These are phyloP conservation scores for Amanita jacksonii DNA, from an alignment of 768 basidiomycete species.

Conservation along the genomic window DNA sequence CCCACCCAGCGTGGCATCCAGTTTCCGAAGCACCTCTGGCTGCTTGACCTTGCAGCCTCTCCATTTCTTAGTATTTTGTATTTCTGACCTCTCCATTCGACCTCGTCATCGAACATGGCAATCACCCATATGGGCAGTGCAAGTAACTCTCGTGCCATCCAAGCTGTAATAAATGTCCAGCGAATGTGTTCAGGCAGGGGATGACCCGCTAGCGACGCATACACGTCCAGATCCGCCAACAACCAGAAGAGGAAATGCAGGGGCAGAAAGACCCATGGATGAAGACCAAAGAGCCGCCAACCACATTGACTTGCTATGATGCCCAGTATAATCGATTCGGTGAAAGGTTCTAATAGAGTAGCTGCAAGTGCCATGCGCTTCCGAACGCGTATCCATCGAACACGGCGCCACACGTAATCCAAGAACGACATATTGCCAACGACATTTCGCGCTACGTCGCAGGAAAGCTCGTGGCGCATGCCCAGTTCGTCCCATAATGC, in stretches of 20 bases:
- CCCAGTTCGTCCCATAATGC: conserved; percentile 92
- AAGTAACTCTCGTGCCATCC: conserved; percentile 70
- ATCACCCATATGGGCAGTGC: conserved; percentile 84
- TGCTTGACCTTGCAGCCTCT: conserved; percentile 34
- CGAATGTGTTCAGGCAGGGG: conserved; percentile 39
- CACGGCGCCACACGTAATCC: conserved; percentile 82
- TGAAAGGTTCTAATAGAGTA: conserved; percentile 86
- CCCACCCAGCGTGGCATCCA: conserved; percentile 19
- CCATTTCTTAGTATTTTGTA: conserved; percentile 75
- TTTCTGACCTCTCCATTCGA: conserved; percentile 78
- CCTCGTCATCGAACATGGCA: conserved; percentile 73
- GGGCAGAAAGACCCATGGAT: conserved; percentile 43
- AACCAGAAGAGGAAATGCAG: conserved; percentile 66
- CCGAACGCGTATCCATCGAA: conserved; percentile 95
- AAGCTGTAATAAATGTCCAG: conserved; percentile 63
- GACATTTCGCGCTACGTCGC: conserved; percentile 82
- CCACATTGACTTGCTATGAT: conserved; percentile 51
- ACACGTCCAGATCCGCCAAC: conserved; percentile 73
- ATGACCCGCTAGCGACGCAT: conserved; percentile 63
- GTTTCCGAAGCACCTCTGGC: conserved; percentile 12
- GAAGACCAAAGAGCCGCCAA: conserved; percentile 38
- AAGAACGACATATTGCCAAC: conserved; percentile 80
- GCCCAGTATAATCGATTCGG: conserved; percentile 73
- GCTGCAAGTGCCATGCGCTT: conserved; percentile 88
- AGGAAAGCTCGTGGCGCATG: conserved; percentile 81